Evolutionary conservation across 805 yeast genomes (phyloP), one percentile per base, ranked within the genome.

Genomic region (Metschnikowia gruessii): DNA sequence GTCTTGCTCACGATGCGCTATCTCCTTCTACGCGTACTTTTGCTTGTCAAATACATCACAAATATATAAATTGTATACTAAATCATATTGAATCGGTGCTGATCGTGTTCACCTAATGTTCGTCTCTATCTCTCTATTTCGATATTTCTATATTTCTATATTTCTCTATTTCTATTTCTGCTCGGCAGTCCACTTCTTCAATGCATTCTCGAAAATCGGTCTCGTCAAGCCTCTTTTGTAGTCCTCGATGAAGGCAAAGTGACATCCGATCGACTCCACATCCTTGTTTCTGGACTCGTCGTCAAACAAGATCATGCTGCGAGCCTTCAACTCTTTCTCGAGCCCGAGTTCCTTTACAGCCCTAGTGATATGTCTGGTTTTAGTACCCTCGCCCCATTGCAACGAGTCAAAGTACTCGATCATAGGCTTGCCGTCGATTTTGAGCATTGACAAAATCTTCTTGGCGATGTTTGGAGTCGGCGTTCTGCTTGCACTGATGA

Each of bases 241-340:
- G 56, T 82, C 79, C 7, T 70, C 69, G 8, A 89, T 77, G 58
- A 81, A 77, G 13, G 80, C 79, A 63, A 89, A 89, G 43, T 78
- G 75, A 22, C 87, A 88, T 3, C 90, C 90, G 13, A 85, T 72
- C 19, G 63, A 56, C 57, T 80, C 84, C 3, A 89, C 96, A 55
- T 89, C 96, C 50, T 67, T 75, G 59, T 89, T 89, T 52, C 96
- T 73, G 45, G 66, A 57, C 63, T 89, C 96, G 62, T 89, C 96
- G 60, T 89, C 96, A 57, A 80, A 89, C 46, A 86, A 56, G 16
- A 79, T 69, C 40, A 70, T 62, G 19, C 60, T 55, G 1, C 74
- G 72, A 7, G 54, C 43, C 16, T 49, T 43, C 68, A 87, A 74
- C 33, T 82, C 82, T 4, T 64, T 52, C 19, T 70, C 70, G 9